These are phyloP conservation scores for Starmerella roubikii DNA, from an alignment of 805 yeast genomes.

Conservation along the genomic window DNA sequence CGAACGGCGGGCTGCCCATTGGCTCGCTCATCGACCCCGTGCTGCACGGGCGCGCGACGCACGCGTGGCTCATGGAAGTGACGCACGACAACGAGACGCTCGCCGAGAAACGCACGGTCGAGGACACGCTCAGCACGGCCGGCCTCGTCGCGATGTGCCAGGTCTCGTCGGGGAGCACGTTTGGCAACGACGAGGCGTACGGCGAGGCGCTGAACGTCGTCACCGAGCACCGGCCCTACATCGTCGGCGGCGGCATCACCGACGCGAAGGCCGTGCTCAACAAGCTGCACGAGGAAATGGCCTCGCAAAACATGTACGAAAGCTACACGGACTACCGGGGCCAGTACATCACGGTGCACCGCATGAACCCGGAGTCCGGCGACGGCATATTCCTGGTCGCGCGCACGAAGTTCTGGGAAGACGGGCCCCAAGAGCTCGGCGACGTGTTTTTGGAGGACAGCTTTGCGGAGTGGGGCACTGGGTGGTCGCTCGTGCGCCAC, in stretches of 20 bases:
- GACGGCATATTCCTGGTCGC: slow-evolving; percentile 82
- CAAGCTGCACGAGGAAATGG: slow-evolving; percentile 28
- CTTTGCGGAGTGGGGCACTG: slow-evolving; percentile 34
- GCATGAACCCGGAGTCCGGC: slow-evolving; percentile 73
- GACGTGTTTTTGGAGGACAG: slow-evolving; percentile 27
- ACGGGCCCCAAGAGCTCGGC: slow-evolving; percentile 23
- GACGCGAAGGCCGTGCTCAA: slow-evolving; percentile 40
- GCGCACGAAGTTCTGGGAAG: slow-evolving; percentile 53
- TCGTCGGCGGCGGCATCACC: slow-evolving; percentile 51
- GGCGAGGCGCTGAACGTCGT: slow-evolving; percentile 75
- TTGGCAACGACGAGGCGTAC: slow-evolving; percentile 87
- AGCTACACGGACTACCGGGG: slow-evolving; percentile 92
- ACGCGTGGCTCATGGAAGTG: slow-evolving; percentile 93
- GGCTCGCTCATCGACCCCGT: slow-evolving; percentile 53
- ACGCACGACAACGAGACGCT: slow-evolving; percentile 94
- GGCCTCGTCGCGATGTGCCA: slow-evolving; percentile 88
- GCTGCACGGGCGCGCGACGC: slow-evolving; percentile 54
- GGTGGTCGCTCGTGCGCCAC: slow-evolving; percentile 39
- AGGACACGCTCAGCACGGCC: slow-evolving; percentile 89
- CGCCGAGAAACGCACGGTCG: slow-evolving; percentile 75
- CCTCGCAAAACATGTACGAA: slow-evolving; percentile 53
- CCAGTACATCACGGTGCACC: slow-evolving; percentile 79
- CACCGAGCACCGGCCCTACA: slow-evolving; percentile 52
- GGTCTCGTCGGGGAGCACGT: slow-evolving; percentile 85
- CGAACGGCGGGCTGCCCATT: slow-evolving; percentile 90